These are phyloP conservation scores for Coemansia sp. DNA, from an alignment of 192 early-diverging fungal species.

Conservation along the genomic window DNA sequence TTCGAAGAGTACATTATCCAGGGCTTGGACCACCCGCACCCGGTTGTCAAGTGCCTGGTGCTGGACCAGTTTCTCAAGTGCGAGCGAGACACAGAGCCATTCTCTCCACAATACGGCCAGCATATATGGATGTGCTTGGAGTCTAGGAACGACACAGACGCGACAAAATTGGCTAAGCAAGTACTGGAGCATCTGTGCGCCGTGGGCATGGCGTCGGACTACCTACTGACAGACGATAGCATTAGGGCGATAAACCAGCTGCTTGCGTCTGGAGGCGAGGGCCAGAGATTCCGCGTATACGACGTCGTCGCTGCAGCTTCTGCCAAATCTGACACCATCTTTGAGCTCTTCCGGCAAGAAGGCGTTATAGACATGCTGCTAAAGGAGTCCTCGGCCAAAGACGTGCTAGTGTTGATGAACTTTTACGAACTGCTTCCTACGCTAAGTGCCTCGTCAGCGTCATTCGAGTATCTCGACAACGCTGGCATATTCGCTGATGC, in stretches of 20 bases:
- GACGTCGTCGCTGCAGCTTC: conserved; percentile 38
- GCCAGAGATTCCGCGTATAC: conserved; percentile 52
- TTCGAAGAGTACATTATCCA: conserved; percentile 56
- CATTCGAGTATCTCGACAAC: conserved; percentile 31
- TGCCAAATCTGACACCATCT: conserved; percentile 17
- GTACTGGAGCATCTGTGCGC: conserved; percentile 33
- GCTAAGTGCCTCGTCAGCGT: conserved; percentile 21
- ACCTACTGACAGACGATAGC: conserved; percentile 34
- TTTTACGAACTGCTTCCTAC: conserved; percentile 42
- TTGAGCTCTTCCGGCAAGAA: conserved; percentile 39
- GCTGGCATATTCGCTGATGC: conserved; percentile 32
- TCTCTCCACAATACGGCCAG: conserved; percentile 46
- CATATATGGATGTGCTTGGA: conserved; percentile 49
- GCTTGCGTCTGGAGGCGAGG: conserved; percentile 28
- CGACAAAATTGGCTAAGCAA: conserved; percentile 34
- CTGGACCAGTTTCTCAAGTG: conserved; percentile 53
- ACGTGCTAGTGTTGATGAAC: conserved; percentile 44
- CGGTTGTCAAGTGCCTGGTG: conserved; percentile 45
- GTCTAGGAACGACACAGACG: conserved; percentile 37
- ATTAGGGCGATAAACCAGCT: conserved; percentile 15
- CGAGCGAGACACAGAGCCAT: conserved; percentile 30
- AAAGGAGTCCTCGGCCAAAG: conserved; percentile 27
- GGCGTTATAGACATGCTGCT: conserved; percentile 37
- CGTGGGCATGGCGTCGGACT: conserved; percentile 31
- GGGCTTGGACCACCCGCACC: conserved; percentile 51